A percentile compares a stretch with the other conserved stretches of the same genome.
These are phyloP conservation scores for Conringia planisiliqua DNA, from an alignment of 345 rosid genomes.

Conservation along the genomic window DNA sequence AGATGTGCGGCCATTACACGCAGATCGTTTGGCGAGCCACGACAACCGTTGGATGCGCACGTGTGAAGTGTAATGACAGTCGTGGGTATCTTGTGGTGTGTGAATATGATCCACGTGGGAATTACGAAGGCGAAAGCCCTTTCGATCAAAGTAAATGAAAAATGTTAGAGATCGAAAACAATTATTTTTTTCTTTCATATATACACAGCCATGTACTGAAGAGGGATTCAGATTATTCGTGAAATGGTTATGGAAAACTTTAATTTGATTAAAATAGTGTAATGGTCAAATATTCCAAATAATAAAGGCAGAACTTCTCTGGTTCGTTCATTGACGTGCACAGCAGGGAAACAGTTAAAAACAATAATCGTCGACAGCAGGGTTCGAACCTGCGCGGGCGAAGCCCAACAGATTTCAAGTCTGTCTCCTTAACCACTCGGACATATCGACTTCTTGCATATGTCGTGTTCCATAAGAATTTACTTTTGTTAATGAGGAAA, in stretches of 20 bases:
- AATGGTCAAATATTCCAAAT: not conserved
- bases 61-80: constrained; percentile 15
- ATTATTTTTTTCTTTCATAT: not conserved
- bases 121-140: constrained; percentile 40
- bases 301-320: not conserved
- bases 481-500: too few relatives aligned
- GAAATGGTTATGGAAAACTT: not conserved
- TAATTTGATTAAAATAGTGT: not conserved
- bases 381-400: constrained; percentile 88
- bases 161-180: not conserved
- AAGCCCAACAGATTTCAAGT: constrained; percentile 89
- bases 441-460: constrained; percentile 62
- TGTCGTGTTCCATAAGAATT: rapidly evolving
- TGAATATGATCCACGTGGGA: constrained; percentile 47
- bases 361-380: constrained; percentile 59
- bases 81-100: constrained; percentile 37
- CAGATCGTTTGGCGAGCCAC: constrained; percentile 48
- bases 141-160: constrained; percentile 12
- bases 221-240: not conserved
- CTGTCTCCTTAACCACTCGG: constrained; percentile 99
- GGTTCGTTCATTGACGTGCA: not conserved
- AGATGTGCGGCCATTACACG: constrained; percentile 55
- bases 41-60: constrained; percentile 41
- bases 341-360: not conserved
- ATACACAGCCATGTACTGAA: not conserved